Evolutionary conservation across 257 asterid species (phyloP), one percentile per base, ranked within the genome.

Genomic region (Nicotiana benthamiana): DNA sequence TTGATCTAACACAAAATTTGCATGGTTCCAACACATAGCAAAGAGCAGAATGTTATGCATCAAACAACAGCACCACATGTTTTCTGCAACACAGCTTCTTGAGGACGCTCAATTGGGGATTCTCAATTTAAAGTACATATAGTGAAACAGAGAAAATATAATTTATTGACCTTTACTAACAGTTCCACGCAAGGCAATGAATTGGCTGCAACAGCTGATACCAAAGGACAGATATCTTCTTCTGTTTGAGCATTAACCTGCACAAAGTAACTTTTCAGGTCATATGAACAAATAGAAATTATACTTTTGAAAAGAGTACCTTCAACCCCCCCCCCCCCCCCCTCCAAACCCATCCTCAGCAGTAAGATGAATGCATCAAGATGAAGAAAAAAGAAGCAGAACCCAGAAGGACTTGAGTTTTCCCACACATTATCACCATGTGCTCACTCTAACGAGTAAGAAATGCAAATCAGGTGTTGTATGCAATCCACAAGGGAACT

Each of bases 151-250:
- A 26, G 22, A 80, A 80, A 17, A 51, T 18, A 61, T 34, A 77
- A 57, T 34, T 77, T 59, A 30, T 61, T 56, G 76, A 95, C 99
- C 99, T 93, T 87, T 60, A 92, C 80, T 88, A 95, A 83, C 83
- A 91, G 86, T 87, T 91, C 96, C 82, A 91, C 83, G 79, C 97
- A 92, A 82, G 92, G 74, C 82, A 91, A 86, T 60, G 98, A 95
- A 84, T 91, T 94, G n/a, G 97, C 97, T 84, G 99, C 98, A 68
- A 95, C 98, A 86, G 98, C 95, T 36, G 98, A 89, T 79, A 93
- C 40, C 84, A 95, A 84, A 67, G 99, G 97, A 84, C 95, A 91
- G 75, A 95, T 83, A 81, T 92, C 97, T 81, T 95, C 99, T 22
- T 93, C 97, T 28, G 93, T 92, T 88, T 89, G 87, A 81, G 86